A percentile compares a stretch with the other conserved stretches of the same genome.
These are phyloP conservation scores for Hypoxylon sp. DNA, from an alignment of 2,329 filamentous ascomycete genomes.

Conservation along the genomic window DNA sequence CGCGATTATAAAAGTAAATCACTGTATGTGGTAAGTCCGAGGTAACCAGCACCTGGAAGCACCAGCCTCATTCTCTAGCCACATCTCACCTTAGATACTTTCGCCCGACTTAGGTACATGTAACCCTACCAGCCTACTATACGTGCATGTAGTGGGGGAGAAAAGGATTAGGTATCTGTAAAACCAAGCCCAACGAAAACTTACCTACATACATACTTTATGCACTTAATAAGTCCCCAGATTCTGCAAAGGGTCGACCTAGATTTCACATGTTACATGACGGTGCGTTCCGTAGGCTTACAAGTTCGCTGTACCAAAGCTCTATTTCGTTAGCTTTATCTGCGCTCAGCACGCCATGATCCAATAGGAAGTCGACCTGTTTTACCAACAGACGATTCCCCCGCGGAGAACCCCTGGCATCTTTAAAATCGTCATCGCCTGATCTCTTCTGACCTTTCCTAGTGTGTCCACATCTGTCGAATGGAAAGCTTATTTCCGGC, in stretches of 20 bases:
- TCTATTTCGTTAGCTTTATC: slow-evolving; percentile 29
- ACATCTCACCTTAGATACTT: neutral
- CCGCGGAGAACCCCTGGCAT: slow-evolving; percentile 38
- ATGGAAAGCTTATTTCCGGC: slow-evolving; percentile 37
- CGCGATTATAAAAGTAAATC: neutral
- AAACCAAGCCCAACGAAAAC: neutral
- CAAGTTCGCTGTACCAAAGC: slow-evolving; percentile 24
- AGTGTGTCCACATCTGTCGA: slow-evolving; percentile 1
- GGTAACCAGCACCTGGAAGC: neutral
- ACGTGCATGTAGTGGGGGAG: neutral
- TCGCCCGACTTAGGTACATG: too few relatives aligned
- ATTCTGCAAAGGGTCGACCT: slow-evolving; percentile 26
- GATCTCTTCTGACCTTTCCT: slow-evolving; percentile 32
- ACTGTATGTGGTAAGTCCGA: neutral
- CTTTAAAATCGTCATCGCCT: slow-evolving; percentile 32
- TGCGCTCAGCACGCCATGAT: slow-evolving; percentile 15
- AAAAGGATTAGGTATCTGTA: neutral
- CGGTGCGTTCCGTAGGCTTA: slow-evolving; percentile 39
- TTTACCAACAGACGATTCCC: slow-evolving; percentile 15
- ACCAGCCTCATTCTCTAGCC: slow-evolving; percentile 5
- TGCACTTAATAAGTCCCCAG: slow-evolving; percentile 36
- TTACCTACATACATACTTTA: slow-evolving; percentile 1
- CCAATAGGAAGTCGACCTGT: slow-evolving; percentile 29
- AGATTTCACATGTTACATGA: slow-evolving; percentile 43
- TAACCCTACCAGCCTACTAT: too few relatives aligned